Evolutionary conservation across 495 filamentous ascomycete genomes (phyloP).

Genomic region (Cercophora newfieldiana): DNA sequence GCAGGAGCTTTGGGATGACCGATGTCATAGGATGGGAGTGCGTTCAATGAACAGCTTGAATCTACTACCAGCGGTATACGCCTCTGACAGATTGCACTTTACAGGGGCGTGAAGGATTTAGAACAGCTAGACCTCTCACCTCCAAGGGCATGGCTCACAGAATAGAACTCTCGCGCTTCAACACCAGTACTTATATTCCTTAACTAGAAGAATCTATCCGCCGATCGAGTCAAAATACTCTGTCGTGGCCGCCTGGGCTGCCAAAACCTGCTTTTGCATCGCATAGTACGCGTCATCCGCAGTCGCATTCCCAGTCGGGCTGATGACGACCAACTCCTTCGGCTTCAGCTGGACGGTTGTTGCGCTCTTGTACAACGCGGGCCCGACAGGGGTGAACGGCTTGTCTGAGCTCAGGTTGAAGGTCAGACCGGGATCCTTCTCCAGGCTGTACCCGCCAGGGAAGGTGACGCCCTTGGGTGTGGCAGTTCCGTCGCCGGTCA

Average conservation of each 20-base stretch:
- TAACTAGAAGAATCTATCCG: conserved; percentile 9
- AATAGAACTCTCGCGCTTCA: too few relatives aligned
- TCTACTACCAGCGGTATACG: too few relatives aligned
- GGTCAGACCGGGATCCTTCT: conserved; percentile 11
- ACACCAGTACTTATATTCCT: too few relatives aligned
- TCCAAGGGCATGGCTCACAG: too few relatives aligned
- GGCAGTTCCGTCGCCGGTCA: conserved; percentile 57
- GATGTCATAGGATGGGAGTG: too few relatives aligned
- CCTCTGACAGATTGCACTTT: too few relatives aligned
- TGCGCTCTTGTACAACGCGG: conserved; percentile 4
- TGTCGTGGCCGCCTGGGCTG: conserved; percentile 7
- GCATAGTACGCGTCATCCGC: conserved; percentile 9
- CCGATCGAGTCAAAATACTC: conserved; percentile 22
- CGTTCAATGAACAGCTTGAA: too few relatives aligned
- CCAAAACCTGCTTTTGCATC: conserved; percentile 11
- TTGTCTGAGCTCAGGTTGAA: conserved; percentile 35
- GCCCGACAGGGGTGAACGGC: conserved; percentile 21
- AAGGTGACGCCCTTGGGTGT: conserved; percentile 52
- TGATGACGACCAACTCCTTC: not conserved
- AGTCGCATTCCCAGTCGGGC: conserved; percentile 9
- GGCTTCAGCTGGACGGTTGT: not conserved
- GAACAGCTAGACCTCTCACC: too few relatives aligned
- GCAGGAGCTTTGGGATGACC: too few relatives aligned
- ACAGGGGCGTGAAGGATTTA: too few relatives aligned
- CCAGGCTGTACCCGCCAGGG: conserved; percentile 52